Base-by-base conservation (phyloP, 257 asterid species). In the Cynanchum wilfordii region DNA sequence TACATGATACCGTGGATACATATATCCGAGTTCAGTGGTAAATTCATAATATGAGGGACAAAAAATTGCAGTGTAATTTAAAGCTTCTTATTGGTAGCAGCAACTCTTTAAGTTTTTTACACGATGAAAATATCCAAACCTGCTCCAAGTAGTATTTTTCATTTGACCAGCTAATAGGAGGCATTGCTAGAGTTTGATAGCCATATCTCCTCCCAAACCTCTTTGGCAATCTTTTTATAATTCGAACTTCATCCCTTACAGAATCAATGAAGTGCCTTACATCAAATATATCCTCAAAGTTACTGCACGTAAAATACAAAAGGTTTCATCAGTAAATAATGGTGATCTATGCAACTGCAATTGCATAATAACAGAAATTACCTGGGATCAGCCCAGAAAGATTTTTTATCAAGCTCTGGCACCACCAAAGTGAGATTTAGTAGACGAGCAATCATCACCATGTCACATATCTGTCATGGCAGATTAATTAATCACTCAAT, bases 311-410 rank as follows among this genome's bases (percentile, higher is more conserved):
- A 57, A 72, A 78, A 71, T 59, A 47, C 49, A 40, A 63, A 33
- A 73, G 49, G 66, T 69, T 59, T 25, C 62, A 67, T 66, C 11
- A 56, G 55, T 7, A 42, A 77, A 45, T 24, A 51, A 54, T 68
- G 59, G 64, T 30, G 52, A 25, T 7, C 19, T 42, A 60, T 11
- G 16, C 47, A 72, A 57, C 29, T 70, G 74, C 45, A 49, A 54
- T 65, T 51, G 16, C 16, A 72, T 27, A 51, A 75, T 73, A 79
- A 44, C 4, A 25, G 47, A 76, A 76, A 78, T 49, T 89, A 95
- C 99, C 99, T 95, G 64, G 90, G 97, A 82, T 95, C 98, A 71
- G 99, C 89, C 99, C 99, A 95, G 83, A 95, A 95, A 56, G 99
- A 92, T 77, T 89, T 80, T 87, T 92, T 95, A 73, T 95, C 99